Conservation (phyloP, 208 protist species). For the Wallacemonas rigidus region DNA sequence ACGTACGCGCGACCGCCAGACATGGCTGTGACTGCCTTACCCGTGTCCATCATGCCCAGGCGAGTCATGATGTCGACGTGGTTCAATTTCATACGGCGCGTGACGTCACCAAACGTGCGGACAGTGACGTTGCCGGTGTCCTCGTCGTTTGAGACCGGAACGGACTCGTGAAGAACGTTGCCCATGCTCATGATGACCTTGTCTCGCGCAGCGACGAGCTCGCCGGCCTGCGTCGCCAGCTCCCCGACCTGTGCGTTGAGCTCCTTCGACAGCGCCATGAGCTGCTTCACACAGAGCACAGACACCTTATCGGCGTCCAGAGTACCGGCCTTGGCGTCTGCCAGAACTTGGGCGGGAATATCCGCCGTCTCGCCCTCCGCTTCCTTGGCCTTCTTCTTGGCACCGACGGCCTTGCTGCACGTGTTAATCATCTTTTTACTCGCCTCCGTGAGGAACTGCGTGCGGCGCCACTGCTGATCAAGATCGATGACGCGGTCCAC, state of each 20-base stretch:
- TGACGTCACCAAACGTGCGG: conserved; percentile 84
- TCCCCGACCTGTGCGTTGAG: conserved; percentile 59
- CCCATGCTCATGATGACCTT: conserved; percentile 88
- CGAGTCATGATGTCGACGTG: conserved; percentile 95
- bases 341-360: conserved; percentile 60
- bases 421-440: conserved; percentile 90
- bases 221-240: conserved; percentile 63
- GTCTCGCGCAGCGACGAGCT: conserved; percentile 72
- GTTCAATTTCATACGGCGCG: conserved; percentile 69
- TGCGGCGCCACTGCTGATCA: conserved; percentile 92
- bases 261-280: conserved; percentile 89
- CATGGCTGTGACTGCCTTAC: conserved; percentile 85
- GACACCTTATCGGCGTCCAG: conserved; percentile 62
- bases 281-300: conserved; percentile 81
- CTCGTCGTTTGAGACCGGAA: conserved; percentile 95
- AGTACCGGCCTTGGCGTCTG: conserved; percentile 49
- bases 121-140: conserved; percentile 92
- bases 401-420: conserved; percentile 89
- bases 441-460: conserved; percentile 79
- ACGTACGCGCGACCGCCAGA: conserved; percentile 98
- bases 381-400: conserved; percentile 94
- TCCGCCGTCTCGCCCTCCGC: conserved; percentile 68
- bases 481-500: conserved; percentile 94
- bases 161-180: conserved; percentile 97
- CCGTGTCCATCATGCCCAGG: conserved; percentile 89